A percentile compares a stretch with the other conserved stretches of the same genome.
Conservation (phyloP, 177 flowering plant genomes). For the Vitis hybrid region DNA sequence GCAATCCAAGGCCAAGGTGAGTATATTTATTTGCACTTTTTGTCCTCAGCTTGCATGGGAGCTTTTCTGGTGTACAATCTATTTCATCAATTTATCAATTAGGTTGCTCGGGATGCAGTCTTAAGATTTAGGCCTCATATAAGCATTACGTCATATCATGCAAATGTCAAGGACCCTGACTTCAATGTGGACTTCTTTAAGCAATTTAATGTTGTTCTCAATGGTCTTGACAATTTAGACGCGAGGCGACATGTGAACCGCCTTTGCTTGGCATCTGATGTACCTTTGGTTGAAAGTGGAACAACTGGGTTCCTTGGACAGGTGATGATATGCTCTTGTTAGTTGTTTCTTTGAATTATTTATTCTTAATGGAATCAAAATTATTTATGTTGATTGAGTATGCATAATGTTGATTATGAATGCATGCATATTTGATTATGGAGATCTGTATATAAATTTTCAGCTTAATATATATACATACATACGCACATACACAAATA, state of each 20-base stretch:
- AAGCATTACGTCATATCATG: slow-evolving; percentile 69
- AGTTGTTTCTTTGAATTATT: too few species aligned
- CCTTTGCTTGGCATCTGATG: slow-evolving; percentile 72
- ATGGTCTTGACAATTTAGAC: slow-evolving; percentile 77
- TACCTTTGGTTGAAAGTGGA: slow-evolving; percentile 76
- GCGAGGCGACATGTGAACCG: slow-evolving; percentile 82
- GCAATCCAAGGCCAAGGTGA: slow-evolving; percentile 69
- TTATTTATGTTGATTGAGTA: too few species aligned
- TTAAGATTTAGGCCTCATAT: slow-evolving; percentile 64
- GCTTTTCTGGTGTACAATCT: not conserved
- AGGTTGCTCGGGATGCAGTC: slow-evolving; percentile 85
- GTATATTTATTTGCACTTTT: slow-evolving; percentile 12
- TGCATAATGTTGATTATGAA: too few species aligned
- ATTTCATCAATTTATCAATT: slow-evolving; percentile 12
- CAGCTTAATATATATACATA: too few species aligned
- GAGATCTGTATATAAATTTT: too few species aligned
- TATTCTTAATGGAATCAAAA: too few species aligned
- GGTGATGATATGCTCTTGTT: too few species aligned
- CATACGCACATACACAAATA: too few species aligned
- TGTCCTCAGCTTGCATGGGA: not conserved
- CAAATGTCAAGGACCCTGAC: slow-evolving; percentile 63
- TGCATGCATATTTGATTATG: too few species aligned
- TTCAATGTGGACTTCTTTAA: slow-evolving; percentile 74
- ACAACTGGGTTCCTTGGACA: slow-evolving; percentile 79
- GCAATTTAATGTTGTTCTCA: slow-evolving; percentile 67